phyloP scores from a whole-genome alignment of 176 grass and related monocot genomes.

The Eremochloa ophiuroides region DNA sequence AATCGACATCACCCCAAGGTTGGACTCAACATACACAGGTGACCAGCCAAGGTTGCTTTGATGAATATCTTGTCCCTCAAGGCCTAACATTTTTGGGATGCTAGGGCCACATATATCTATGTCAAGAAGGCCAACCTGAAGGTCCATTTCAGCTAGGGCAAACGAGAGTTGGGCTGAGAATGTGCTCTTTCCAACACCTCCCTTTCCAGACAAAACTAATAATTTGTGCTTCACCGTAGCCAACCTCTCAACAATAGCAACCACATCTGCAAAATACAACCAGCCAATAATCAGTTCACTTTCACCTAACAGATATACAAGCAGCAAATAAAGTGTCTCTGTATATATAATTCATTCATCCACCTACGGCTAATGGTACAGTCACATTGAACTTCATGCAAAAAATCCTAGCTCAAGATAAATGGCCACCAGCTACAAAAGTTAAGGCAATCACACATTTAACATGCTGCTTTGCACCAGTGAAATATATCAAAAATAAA shows the following conservation, averaged over 20 bases:
- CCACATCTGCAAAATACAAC: constrained; percentile 50
- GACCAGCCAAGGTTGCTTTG: constrained; percentile 90
- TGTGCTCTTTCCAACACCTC: constrained; percentile 75
- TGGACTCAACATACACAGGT: constrained; percentile 49
- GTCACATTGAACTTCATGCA: not conserved
- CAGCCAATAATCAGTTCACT: not conserved
- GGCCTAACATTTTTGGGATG: constrained; percentile 67
- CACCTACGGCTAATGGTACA: not conserved
- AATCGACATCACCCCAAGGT: constrained; percentile 56
- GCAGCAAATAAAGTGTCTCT: not conserved
- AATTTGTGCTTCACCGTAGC: constrained; percentile 80
- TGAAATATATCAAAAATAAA: not conserved
- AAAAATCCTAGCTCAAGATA: not conserved
- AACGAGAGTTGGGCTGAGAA: constrained; percentile 77
- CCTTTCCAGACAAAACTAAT: constrained; percentile 69
- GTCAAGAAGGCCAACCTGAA: constrained; percentile 67
- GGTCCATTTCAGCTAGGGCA: constrained; percentile 55
- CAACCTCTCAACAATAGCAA: constrained; percentile 71
- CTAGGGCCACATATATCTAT: constrained; percentile 79
- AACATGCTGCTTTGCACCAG: not conserved
- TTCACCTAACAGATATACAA: constrained; percentile 1
- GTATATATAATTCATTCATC: not conserved
- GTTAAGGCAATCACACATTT: not conserved
- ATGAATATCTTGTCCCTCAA: constrained; percentile 74
- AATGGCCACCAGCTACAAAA: not conserved